Conservation (phyloP, 345 rosid species). For the Geranium brycei region DNA sequence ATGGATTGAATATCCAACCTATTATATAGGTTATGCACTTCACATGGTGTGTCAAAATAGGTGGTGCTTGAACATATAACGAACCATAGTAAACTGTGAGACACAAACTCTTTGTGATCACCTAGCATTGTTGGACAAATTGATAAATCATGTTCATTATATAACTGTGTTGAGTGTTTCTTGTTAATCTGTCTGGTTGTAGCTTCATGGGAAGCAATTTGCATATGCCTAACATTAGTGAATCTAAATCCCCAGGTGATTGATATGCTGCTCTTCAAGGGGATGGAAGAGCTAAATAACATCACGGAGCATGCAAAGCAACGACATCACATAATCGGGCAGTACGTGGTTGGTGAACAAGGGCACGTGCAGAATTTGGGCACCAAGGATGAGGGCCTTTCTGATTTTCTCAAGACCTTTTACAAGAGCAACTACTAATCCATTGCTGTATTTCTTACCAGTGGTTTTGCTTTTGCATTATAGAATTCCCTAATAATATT, state of each 20-base stretch:
- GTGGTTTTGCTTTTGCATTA: constrained; percentile 3
- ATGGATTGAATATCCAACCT: background rate
- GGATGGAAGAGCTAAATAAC: constrained; percentile 79
- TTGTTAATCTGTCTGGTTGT: background rate
- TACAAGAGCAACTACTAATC: constrained; percentile 78
- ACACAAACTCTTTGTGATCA: too few species aligned
- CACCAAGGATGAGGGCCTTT: constrained; percentile 52
- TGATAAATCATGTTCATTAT: background rate
- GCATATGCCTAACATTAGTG: constrained; percentile 9
- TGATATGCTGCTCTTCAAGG: constrained; percentile 87
- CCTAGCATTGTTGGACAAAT: background rate
- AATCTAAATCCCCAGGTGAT: constrained; percentile 49
- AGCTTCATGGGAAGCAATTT: background rate
- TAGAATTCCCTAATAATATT: constrained; percentile 19
- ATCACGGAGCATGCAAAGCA: constrained; percentile 87
- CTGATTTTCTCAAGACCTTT: constrained; percentile 79
- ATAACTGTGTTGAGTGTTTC: background rate
- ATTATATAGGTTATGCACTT: background rate
- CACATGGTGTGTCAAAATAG: background rate
- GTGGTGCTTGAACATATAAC: background rate
- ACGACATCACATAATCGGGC: constrained; percentile 93
- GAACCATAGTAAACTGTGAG: too few species aligned
- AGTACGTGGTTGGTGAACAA: constrained; percentile 54
- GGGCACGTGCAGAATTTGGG: constrained; percentile 62
- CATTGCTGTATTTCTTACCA: background rate